Percentiles rank a stretch among this genome's conserved stretches.
Evolutionary conservation across 495 filamentous ascomycete genomes (phyloP).

Genomic region (Tuber indicum): DNA sequence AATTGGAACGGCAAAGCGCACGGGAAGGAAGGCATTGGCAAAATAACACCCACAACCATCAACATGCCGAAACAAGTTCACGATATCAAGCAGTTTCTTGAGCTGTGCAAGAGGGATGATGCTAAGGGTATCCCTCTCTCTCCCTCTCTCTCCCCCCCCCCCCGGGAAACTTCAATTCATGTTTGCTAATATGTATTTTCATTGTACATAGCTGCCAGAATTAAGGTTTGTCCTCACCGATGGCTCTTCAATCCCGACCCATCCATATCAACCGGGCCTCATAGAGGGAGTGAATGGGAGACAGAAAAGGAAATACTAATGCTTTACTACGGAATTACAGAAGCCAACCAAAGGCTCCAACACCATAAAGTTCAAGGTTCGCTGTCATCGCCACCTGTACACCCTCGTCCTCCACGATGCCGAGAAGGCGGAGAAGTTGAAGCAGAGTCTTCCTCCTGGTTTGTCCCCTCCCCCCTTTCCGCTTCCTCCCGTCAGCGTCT

Average conservation of each 20-base stretch:
- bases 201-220: constrained; percentile 35
- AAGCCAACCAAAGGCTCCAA: constrained; percentile 83
- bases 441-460: constrained; percentile 97
- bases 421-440: constrained; percentile 99
- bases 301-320: constrained; percentile 44
- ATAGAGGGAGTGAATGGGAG: background rate
- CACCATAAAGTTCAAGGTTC: constrained; percentile 99
- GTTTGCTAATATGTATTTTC: constrained; percentile 6
- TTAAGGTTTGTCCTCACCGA: constrained; percentile 36
- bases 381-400: constrained; percentile 89
- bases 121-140: constrained; percentile 69
- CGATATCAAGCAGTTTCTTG: constrained; percentile 99
- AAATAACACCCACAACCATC: constrained; percentile 37
- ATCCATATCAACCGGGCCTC: background rate
- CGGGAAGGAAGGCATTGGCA: constrained; percentile 21
- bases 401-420: constrained; percentile 94
- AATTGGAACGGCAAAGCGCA: background rate
- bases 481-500: background rate
- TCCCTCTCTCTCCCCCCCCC: background rate
- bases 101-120: constrained; percentile 98
- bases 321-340: constrained; percentile 47
- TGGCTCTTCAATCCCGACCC: background rate
- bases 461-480: constrained; percentile 45
- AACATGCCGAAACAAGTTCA: constrained; percentile 96
- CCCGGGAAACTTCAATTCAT: background rate